phyloP scores from a whole-genome alignment of 2,329 filamentous ascomycete species.

The Claviceps citrina region DNA sequence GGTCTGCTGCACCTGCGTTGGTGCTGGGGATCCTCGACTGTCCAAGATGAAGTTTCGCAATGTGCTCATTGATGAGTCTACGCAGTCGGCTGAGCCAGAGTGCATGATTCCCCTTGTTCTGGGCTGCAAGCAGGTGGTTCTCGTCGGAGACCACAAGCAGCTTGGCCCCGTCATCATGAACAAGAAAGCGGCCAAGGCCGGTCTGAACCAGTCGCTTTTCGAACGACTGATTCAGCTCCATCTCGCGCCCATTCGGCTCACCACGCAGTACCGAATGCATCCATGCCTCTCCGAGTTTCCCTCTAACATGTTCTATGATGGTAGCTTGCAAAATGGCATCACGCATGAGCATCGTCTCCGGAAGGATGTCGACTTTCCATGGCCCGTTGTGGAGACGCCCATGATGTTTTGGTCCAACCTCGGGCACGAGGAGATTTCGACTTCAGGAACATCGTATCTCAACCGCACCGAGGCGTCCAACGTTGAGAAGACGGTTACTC shows the following conservation, averaged over 20 bases:
- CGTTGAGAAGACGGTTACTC: constrained; percentile 94
- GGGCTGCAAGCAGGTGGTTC: constrained; percentile 96
- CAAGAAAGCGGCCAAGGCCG: constrained; percentile 97
- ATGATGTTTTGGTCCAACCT: constrained; percentile 99
- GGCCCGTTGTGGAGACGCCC: constrained; percentile 82
- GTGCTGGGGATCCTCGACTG: constrained; percentile 86
- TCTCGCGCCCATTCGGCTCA: constrained; percentile 77
- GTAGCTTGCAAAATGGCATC: constrained; percentile 89
- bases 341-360: constrained; percentile 77
- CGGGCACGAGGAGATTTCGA: constrained; percentile 94
- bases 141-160: constrained; percentile 96
- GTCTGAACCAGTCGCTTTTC: constrained; percentile 94
- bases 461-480: constrained; percentile 95
- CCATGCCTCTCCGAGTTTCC: constrained; percentile 93
- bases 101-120: constrained; percentile 97
- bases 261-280: constrained; percentile 98
- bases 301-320: constrained; percentile 99
- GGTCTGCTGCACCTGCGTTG: constrained; percentile 96
- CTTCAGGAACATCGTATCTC: constrained; percentile 92
- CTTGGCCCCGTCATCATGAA: constrained; percentile 99
- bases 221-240: constrained; percentile 90
- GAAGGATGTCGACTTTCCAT: constrained; percentile 92
- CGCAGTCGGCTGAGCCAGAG: constrained; percentile 92
- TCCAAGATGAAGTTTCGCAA: constrained; percentile 98
- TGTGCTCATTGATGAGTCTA: constrained; percentile 94